These are phyloP conservation scores for Pouteria glomerata DNA, from an alignment of 148 eudicot genomes.

Conservation along the genomic window DNA sequence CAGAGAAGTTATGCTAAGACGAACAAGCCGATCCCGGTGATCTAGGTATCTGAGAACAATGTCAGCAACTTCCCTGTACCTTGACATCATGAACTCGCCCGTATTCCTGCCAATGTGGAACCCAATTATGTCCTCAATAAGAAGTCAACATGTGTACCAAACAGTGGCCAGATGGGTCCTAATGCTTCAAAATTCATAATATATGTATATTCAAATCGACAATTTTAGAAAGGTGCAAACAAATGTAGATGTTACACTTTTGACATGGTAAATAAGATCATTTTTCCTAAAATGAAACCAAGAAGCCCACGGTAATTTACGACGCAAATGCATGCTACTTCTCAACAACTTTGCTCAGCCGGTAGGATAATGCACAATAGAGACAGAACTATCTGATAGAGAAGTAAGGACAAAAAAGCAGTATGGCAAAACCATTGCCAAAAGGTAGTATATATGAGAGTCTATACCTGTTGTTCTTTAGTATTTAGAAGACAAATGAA, in stretches of 20 bases:
- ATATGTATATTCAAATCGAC: not conserved
- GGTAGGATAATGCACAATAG: not conserved
- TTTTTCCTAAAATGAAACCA: not conserved
- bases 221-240: not conserved
- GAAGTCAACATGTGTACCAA: not conserved
- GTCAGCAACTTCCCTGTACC: constrained; percentile 97
- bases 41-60: constrained; percentile 93
- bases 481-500: not conserved
- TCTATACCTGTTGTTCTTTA: not conserved
- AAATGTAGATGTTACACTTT: not conserved
- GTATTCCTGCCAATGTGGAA: constrained; percentile 59
- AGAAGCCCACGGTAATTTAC: not conserved
- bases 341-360: not conserved
- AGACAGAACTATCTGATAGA: not conserved
- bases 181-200: no score
- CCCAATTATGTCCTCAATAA: not conserved
- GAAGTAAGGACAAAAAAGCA: not conserved
- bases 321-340: not conserved
- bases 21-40: constrained; percentile 95
- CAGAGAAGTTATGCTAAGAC: constrained; percentile 96
- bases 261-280: not conserved
- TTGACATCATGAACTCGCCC: constrained; percentile 98
- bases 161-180: not conserved
- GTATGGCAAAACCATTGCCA: not conserved
- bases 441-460: not conserved